phyloP scores from a whole-genome alignment of 2,329 filamentous ascomycete species.

The Bipolaris oryzae region DNA sequence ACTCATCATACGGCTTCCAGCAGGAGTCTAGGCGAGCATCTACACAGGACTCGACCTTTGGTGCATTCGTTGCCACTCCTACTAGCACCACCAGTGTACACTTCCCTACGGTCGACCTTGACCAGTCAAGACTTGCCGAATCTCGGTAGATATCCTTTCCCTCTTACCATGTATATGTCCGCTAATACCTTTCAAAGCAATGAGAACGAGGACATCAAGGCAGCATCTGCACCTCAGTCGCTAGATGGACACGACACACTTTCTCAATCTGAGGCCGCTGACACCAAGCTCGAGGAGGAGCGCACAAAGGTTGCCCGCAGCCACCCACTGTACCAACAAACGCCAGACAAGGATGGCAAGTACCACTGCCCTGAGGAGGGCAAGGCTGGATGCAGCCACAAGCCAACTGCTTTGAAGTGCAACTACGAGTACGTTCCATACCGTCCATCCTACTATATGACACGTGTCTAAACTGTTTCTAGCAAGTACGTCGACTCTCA shows the following conservation, averaged over 20 bases:
- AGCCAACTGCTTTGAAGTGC: conserved; percentile 95
- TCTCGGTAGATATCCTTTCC: neutral
- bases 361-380: conserved; percentile 93
- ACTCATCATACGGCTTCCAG: conserved; percentile 36
- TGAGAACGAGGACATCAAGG: conserved; percentile 37
- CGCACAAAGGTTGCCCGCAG: conserved; percentile 51
- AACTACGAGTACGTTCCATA: conserved; percentile 84
- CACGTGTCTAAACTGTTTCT: conserved; percentile 15
- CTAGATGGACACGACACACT: conserved; percentile 36
- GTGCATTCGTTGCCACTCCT: conserved; percentile 41
- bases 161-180: neutral
- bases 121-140: conserved; percentile 26
- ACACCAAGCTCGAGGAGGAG: conserved; percentile 46
- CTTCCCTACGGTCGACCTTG: conserved; percentile 31
- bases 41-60: conserved; percentile 31
- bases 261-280: conserved; percentile 36
- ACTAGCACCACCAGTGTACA: conserved; percentile 38
- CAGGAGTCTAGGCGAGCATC: conserved; percentile 33
- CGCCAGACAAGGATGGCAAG: conserved; percentile 72
- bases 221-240: conserved; percentile 32
- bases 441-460: neutral
- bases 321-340: conserved; percentile 73
- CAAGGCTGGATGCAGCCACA: conserved; percentile 78
- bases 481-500: conserved; percentile 98
- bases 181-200: neutral